Evolutionary conservation across 257 asterid genomes (phyloP).

Genomic region (Fraxinus americana): DNA sequence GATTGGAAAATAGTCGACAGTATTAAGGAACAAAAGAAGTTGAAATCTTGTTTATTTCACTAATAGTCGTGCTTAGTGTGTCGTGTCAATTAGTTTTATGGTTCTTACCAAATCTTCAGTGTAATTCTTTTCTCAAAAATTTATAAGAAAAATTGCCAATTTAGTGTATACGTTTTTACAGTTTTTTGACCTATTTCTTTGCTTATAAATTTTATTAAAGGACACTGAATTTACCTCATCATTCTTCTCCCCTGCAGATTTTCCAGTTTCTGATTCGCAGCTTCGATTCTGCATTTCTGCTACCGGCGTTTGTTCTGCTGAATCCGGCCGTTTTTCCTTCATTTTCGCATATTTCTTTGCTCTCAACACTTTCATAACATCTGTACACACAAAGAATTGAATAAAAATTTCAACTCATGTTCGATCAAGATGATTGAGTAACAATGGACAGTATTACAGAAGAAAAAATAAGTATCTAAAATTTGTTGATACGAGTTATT

Average conservation of each 20-base stretch:
- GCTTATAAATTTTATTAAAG: neutral
- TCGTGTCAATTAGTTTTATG: neutral
- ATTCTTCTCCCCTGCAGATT: conserved; percentile 37
- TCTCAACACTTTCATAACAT: conserved; percentile 27
- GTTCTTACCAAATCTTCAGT: too few species aligned
- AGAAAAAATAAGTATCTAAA: neutral
- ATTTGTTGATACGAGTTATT: neutral
- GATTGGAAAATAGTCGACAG: neutral
- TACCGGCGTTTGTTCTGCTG: conserved; percentile 3
- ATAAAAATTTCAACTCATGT: neutral
- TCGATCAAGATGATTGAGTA: neutral
- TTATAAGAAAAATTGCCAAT: neutral
- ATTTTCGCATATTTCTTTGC: conserved; percentile 26
- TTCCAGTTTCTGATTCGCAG: conserved; percentile 33
- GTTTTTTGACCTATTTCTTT: neutral
- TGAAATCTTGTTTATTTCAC: neutral
- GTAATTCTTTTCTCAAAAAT: neutral
- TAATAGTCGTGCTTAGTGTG: neutral
- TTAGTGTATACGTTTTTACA: neutral
- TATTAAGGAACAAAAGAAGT: neutral
- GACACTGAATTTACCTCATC: conserved; percentile 36
- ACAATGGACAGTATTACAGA: neutral
- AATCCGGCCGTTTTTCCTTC: conserved; percentile 12
- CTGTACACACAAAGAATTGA: conserved; percentile 6
- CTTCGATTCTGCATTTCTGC: conserved; percentile 4